Percentiles rank a stretch among this genome's conserved stretches.
phyloP scores from a whole-genome alignment of 2,329 filamentous ascomycete species.

The Aspergillus sergii region DNA sequence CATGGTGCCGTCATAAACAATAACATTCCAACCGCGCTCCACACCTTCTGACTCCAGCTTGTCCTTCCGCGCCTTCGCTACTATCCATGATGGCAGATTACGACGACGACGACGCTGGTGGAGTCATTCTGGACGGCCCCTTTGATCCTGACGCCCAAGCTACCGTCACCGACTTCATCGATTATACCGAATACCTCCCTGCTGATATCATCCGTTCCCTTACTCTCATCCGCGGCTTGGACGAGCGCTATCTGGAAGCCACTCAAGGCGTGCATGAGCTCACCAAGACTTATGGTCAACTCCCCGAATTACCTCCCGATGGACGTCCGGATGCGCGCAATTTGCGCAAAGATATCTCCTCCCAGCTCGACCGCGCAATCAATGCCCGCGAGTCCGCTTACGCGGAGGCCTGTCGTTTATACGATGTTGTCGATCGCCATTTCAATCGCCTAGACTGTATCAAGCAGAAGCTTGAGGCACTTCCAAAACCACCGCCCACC shows the following conservation, averaged over 20 bases:
- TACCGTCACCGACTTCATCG: conserved; percentile 68
- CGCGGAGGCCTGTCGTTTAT: conserved; percentile 59
- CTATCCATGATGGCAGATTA: conserved; percentile 41
- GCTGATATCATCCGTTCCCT: conserved; percentile 66
- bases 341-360: conserved; percentile 60
- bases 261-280: conserved; percentile 46
- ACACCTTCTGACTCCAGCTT: conserved; percentile 7
- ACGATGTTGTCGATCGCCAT: conserved; percentile 61
- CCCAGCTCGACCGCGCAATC: conserved; percentile 56
- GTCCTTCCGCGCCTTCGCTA: conserved; percentile 12
- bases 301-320: conserved; percentile 53
- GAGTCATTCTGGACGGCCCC: conserved; percentile 50
- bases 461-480: conserved; percentile 62
- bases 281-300: conserved; percentile 47
- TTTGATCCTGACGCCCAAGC: conserved; percentile 67
- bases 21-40: conserved; percentile 13
- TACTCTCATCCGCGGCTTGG: conserved; percentile 58
- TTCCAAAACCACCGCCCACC: conserved; percentile 62
- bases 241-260: conserved; percentile 47
- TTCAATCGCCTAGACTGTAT: conserved; percentile 61
- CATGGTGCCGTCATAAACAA: conserved; percentile 23
- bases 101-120: conserved; percentile 45
- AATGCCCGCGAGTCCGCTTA: conserved; percentile 58
- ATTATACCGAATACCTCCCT: conserved; percentile 70
- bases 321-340: conserved; percentile 54